Conservation (phyloP, 2,329 filamentous ascomycete species). For the Blumeria hordei region DNA sequence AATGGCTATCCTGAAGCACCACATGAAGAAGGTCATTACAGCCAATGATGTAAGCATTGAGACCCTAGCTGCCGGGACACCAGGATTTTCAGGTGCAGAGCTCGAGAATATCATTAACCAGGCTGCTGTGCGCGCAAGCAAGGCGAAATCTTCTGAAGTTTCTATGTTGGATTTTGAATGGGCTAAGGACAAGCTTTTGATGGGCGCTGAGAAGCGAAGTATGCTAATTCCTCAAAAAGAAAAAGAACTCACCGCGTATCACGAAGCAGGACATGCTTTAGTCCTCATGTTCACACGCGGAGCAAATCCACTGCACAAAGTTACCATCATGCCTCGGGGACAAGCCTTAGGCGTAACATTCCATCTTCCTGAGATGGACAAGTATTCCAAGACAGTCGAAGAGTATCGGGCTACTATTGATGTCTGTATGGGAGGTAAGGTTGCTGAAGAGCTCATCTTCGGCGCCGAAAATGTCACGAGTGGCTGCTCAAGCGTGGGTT, state of each 20-base stretch:
- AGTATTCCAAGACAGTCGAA: constrained; percentile 65
- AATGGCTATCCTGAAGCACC: constrained; percentile 77
- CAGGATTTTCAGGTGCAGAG: constrained; percentile 84
- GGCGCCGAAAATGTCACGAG: constrained; percentile 79
- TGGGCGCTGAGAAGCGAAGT: constrained; percentile 80
- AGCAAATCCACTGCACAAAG: constrained; percentile 70
- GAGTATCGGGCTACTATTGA: constrained; percentile 67
- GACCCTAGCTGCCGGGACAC: constrained; percentile 63
- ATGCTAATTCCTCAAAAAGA: constrained; percentile 83
- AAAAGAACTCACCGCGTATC: constrained; percentile 86
- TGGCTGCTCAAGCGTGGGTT: constrained; percentile 25
- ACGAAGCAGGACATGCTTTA: constrained; percentile 86
- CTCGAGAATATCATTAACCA: constrained; percentile 94
- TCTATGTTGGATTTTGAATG: constrained; percentile 69
- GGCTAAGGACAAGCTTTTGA: constrained; percentile 95
- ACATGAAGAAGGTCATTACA: constrained; percentile 75
- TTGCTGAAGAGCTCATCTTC: constrained; percentile 77
- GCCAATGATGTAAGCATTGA: constrained; percentile 60
- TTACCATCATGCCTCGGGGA: constrained; percentile 85
- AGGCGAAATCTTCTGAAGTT: constrained; percentile 54
- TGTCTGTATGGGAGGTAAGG: constrained; percentile 63
- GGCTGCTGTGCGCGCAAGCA: constrained; percentile 82
- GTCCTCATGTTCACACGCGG: constrained; percentile 61
- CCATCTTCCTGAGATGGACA: constrained; percentile 74
- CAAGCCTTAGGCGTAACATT: constrained; percentile 69